Conservation (phyloP, 768 basidiomycete genomes). For the Kwoniella sp. region DNA sequence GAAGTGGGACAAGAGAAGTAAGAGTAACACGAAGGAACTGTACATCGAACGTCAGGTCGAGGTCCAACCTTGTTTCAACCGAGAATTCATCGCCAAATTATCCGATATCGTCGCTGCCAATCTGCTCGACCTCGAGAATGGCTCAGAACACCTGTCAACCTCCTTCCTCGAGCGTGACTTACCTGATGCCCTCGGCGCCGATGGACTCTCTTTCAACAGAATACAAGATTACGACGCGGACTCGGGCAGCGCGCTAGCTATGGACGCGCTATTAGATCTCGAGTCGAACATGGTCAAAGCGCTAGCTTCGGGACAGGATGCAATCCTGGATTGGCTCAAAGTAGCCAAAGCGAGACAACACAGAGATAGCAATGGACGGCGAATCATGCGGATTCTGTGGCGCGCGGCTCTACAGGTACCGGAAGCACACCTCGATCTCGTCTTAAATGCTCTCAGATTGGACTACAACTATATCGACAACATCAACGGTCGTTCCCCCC, state of each 20-base stretch:
- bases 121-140: conserved; percentile 69
- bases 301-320: conserved; percentile 63
- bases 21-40: conserved; percentile 91
- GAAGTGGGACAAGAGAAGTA: conserved; percentile 97
- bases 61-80: conserved; percentile 96
- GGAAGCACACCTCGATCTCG: conserved; percentile 74
- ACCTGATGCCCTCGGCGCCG: conserved; percentile 46
- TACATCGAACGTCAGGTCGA: conserved; percentile 96
- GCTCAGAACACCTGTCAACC: conserved; percentile 60
- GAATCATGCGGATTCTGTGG: conserved; percentile 92
- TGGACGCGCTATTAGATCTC: conserved; percentile 81
- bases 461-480: conserved; percentile 93
- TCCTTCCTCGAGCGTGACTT: conserved; percentile 49
- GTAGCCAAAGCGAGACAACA: conserved; percentile 56
- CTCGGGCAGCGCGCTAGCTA: conserved; percentile 48
- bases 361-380: conserved; percentile 59
- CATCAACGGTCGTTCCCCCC: conserved; percentile 90
- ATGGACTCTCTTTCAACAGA: conserved; percentile 49
- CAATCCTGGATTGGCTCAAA: conserved; percentile 66
- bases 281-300: conserved; percentile 84
- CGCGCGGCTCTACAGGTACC: conserved; percentile 64
- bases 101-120: conserved; percentile 84
- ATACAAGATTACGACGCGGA: conserved; percentile 53
- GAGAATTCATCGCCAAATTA: conserved; percentile 94
- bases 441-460: conserved; percentile 65